Evolutionary conservation across 371 early-diverging fungal species (phyloP).

Genomic region (Mortierella sp.): DNA sequence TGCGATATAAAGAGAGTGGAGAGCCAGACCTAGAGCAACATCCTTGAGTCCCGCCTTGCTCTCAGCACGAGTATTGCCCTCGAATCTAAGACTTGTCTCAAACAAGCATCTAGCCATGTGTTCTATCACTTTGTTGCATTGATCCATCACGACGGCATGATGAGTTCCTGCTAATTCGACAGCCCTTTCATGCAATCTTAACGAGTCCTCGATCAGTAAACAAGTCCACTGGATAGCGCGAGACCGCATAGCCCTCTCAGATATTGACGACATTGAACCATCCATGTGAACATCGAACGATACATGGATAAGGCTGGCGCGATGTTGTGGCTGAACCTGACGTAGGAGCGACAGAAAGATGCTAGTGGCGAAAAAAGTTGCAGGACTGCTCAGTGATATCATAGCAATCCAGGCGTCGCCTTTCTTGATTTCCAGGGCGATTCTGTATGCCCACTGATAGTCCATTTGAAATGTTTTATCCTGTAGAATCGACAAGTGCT

Average conservation of each 20-base stretch:
- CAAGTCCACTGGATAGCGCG: constrained; percentile 14
- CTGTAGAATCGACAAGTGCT: constrained; percentile 18
- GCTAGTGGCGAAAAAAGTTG: constrained; percentile 1
- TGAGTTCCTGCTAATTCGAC: background rate
- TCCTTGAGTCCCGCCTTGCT: constrained; percentile 3
- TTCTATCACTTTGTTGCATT: constrained; percentile 19
- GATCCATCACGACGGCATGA: background rate
- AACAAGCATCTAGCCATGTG: constrained; percentile 18
- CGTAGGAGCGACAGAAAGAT: constrained; percentile 8
- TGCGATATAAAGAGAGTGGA: constrained; percentile 38
- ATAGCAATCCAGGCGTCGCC: constrained; percentile 29
- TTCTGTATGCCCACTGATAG: constrained; percentile 34
- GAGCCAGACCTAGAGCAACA: constrained; percentile 15
- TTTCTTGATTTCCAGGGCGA: constrained; percentile 12
- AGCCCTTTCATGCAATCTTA: constrained; percentile 9
- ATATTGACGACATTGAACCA: background rate
- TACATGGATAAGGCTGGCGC: constrained; percentile 20
- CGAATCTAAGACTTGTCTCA: background rate
- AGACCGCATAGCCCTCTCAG: background rate
- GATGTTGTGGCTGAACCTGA: constrained; percentile 21
- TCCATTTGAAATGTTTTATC: constrained; percentile 32
- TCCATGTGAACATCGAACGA: constrained; percentile 23
- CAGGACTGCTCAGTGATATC: background rate
- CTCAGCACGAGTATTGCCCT: background rate
- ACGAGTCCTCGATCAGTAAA: constrained; percentile 35